Conservation (phyloP, 805 yeast species). For the Ogataea ganodermae region DNA sequence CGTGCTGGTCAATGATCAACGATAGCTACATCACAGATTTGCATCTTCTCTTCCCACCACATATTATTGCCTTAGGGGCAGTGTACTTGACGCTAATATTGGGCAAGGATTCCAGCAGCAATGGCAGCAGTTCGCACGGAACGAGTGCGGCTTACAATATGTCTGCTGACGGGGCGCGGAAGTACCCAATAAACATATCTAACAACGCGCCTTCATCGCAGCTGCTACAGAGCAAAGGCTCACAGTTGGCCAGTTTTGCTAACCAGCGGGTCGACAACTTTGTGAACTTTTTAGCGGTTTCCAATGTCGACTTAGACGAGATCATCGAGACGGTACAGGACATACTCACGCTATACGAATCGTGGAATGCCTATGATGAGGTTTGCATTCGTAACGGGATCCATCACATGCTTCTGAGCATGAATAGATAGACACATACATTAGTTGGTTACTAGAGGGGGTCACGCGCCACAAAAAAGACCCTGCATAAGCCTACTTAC, state of each 20-base stretch:
- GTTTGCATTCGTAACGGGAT: conserved; percentile 50
- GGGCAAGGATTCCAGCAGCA: conserved; percentile 36
- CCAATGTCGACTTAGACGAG: conserved; percentile 75
- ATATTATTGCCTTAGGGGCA: conserved; percentile 78
- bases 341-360: conserved; percentile 73
- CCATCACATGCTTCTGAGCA: conserved; percentile 36
- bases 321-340: conserved; percentile 85
- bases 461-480: conserved; percentile 8
- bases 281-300: conserved; percentile 67
- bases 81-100: conserved; percentile 76
- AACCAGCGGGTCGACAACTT: conserved; percentile 53
- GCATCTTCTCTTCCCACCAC: conserved; percentile 84
- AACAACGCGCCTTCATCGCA: background rate
- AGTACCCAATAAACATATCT: conserved; percentile 8
- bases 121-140: background rate
- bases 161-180: conserved; percentile 6
- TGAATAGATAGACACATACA: conserved; percentile 20
- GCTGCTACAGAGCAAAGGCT: conserved; percentile 3
- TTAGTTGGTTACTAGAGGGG: background rate
- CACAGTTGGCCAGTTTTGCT: conserved; percentile 1
- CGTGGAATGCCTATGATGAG: conserved; percentile 88
- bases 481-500: conserved; percentile 3
- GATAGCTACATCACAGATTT: conserved; percentile 89
- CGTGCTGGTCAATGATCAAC: conserved; percentile 86
- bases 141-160: background rate